Conservation (phyloP, 305 asterid genomes). For the Salvia sclarea region DNA sequence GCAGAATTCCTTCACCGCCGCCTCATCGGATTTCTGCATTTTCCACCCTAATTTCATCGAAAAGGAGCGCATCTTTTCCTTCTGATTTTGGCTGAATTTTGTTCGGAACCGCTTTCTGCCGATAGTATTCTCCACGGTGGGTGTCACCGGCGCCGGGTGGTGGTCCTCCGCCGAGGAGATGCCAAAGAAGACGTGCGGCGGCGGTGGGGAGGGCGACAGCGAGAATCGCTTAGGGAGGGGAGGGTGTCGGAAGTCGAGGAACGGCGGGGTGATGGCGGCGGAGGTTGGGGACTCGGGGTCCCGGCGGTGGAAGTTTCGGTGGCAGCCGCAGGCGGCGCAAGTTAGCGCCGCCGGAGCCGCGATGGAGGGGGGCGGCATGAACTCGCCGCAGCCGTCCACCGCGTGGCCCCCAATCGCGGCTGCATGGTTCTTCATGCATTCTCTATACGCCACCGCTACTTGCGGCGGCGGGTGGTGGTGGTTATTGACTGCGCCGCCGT, state of each 20-base stretch:
- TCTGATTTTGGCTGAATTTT: slow-evolving; percentile 55
- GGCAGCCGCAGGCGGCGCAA: slow-evolving; percentile 78
- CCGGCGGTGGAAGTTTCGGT: slow-evolving; percentile 76
- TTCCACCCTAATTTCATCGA: slow-evolving; percentile 67
- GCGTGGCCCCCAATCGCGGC: slow-evolving; percentile 76
- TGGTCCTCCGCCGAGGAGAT: slow-evolving; percentile 18
- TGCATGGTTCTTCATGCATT: slow-evolving; percentile 85
- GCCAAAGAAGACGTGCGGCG: no score
- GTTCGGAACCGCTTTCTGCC: slow-evolving; percentile 62
- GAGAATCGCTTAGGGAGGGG: neutral
- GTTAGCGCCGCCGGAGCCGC: slow-evolving; percentile 36
- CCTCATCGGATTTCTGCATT: slow-evolving; percentile 47
- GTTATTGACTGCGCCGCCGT: no score
- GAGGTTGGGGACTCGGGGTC: slow-evolving; percentile 32
- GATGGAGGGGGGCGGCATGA: slow-evolving; percentile 56
- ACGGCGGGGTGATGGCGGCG: slow-evolving; percentile 37
- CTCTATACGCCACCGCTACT: slow-evolving; percentile 45
- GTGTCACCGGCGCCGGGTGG: slow-evolving; percentile 44
- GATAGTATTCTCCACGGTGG: slow-evolving; percentile 35
- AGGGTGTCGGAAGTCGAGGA: slow-evolving; percentile 43
- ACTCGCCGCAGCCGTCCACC: slow-evolving; percentile 90
- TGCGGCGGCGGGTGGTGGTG: slow-evolving; percentile 32
- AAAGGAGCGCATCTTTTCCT: slow-evolving; percentile 55
- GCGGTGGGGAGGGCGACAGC: neutral
- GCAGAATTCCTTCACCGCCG: slow-evolving; percentile 51